Conservation (phyloP, 2,329 filamentous ascomycete species). For the Clarireedia homoeocarpa region DNA sequence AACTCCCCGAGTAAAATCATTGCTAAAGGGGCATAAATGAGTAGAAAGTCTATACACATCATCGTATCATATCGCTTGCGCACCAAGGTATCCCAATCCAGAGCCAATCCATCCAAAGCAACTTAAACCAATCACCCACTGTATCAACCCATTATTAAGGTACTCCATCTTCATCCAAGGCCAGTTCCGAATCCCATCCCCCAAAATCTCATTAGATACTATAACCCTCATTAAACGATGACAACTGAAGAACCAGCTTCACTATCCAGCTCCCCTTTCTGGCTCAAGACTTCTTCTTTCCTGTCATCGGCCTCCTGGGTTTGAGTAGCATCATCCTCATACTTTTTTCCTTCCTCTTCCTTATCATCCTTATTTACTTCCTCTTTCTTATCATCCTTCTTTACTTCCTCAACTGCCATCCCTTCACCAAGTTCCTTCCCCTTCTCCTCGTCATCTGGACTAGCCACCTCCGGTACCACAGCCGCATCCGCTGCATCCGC, state of each 20-base stretch:
- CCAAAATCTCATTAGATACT: background rate
- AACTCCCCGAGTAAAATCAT: no score
- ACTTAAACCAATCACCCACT: no score
- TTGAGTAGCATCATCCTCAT: background rate
- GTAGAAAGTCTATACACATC: no score
- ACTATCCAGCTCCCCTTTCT: background rate
- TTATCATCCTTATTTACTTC: background rate
- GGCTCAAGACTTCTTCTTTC: background rate
- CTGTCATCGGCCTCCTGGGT: background rate
- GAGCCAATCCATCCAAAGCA: no score
- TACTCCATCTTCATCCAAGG: background rate
- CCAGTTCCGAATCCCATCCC: background rate
- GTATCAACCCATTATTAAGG: no score
- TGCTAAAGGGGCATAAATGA: no score
- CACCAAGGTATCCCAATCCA: no score
- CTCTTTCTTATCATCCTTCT: background rate
- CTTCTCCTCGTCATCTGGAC: background rate
- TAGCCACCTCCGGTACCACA: background rate
- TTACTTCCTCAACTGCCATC: background rate
- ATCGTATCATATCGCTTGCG: no score
- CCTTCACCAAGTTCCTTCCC: background rate
- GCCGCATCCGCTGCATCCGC: constrained; percentile 8
- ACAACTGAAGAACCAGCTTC: constrained; percentile 4
- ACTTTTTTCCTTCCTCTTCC: background rate
- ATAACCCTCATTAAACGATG: background rate